phyloP scores from a whole-genome alignment of 768 basidiomycete species.

The Candolleomyces eurysporus region DNA sequence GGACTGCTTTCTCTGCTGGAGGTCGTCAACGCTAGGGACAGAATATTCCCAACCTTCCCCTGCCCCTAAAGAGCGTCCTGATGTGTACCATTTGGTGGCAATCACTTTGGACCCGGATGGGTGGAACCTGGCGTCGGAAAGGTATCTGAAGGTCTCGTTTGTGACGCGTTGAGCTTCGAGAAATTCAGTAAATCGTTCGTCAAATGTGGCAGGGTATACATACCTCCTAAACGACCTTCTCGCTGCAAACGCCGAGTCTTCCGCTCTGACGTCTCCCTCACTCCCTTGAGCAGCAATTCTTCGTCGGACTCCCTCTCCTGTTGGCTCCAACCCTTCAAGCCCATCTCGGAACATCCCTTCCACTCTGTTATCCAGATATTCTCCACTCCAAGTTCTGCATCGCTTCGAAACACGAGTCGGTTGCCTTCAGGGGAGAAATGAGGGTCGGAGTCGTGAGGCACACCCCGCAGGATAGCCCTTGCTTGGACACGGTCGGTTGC shows the following conservation, averaged over 20 bases:
- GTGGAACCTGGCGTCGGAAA: slow-evolving; percentile 70
- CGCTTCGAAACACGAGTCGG: slow-evolving; percentile 65
- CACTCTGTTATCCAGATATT: slow-evolving; percentile 73
- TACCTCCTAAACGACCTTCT: slow-evolving; percentile 55
- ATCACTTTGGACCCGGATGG: slow-evolving; percentile 59
- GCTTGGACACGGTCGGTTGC: slow-evolving; percentile 35
- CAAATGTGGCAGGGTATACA: slow-evolving; percentile 15
- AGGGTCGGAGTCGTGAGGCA: slow-evolving; percentile 71
- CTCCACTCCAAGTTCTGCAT: slow-evolving; percentile 69
- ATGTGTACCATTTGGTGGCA: slow-evolving; percentile 81
- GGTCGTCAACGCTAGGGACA: slow-evolving; percentile 42
- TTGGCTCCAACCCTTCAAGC: slow-evolving; percentile 37
- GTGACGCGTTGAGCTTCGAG: slow-evolving; percentile 49
- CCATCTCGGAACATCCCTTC: slow-evolving; percentile 64
- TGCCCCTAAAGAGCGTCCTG: slow-evolving; percentile 59
- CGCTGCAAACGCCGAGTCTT: slow-evolving; percentile 47
- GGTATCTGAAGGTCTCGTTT: slow-evolving; percentile 73
- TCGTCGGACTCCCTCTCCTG: slow-evolving; percentile 39
- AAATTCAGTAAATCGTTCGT: neutral
- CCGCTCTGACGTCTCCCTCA: slow-evolving; percentile 49
- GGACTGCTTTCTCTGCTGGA: slow-evolving; percentile 17
- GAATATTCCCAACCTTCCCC: slow-evolving; percentile 73
- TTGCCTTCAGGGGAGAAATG: slow-evolving; percentile 70
- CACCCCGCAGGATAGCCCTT: slow-evolving; percentile 57
- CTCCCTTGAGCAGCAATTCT: slow-evolving; percentile 43